These are phyloP conservation scores for Arthrobotrys iridis DNA, from an alignment of 2,329 filamentous ascomycete species.

Conservation along the genomic window DNA sequence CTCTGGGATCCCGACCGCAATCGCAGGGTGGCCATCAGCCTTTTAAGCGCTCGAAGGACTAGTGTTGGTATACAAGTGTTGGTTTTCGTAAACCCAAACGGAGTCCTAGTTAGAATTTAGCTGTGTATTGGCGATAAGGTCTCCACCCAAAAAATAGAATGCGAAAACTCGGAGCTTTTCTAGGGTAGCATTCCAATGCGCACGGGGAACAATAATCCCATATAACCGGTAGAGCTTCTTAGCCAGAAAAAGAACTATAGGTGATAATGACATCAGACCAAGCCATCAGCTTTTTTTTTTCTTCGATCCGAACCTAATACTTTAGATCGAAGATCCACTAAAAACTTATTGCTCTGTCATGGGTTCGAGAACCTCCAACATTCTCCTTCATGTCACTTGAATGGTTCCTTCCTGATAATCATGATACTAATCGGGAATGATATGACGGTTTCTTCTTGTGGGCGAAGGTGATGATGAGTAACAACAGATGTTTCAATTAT, in stretches of 20 bases:
- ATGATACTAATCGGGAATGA: slow-evolving; percentile 45
- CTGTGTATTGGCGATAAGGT: slow-evolving; percentile 12
- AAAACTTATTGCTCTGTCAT: background rate
- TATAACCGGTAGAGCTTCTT: no score
- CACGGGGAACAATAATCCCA: no score
- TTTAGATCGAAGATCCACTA: background rate
- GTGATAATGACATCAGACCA: slow-evolving; percentile 13
- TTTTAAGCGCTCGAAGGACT: slow-evolving; percentile 10
- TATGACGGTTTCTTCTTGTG: slow-evolving; percentile 14
- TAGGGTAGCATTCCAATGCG: slow-evolving; percentile 7
- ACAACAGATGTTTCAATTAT: slow-evolving; percentile 9
- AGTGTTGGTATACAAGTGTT: background rate
- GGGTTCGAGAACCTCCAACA: slow-evolving; percentile 2
- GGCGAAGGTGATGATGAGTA: slow-evolving; percentile 20
- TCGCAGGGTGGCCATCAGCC: slow-evolving; percentile 9
- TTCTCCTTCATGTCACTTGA: slow-evolving; percentile 33
- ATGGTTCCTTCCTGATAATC: slow-evolving; percentile 10
- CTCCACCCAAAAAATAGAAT: background rate
- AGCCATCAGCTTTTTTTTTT: background rate
- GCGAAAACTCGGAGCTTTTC: background rate
- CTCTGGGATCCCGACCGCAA: slow-evolving; percentile 17
- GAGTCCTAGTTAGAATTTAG: slow-evolving; percentile 3
- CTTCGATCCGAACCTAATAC: no score
- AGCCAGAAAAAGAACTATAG: no score
- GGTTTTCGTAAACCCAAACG: no score